phyloP scores from a whole-genome alignment of 2,329 filamentous ascomycete genomes.

The Venturia pyrina region DNA sequence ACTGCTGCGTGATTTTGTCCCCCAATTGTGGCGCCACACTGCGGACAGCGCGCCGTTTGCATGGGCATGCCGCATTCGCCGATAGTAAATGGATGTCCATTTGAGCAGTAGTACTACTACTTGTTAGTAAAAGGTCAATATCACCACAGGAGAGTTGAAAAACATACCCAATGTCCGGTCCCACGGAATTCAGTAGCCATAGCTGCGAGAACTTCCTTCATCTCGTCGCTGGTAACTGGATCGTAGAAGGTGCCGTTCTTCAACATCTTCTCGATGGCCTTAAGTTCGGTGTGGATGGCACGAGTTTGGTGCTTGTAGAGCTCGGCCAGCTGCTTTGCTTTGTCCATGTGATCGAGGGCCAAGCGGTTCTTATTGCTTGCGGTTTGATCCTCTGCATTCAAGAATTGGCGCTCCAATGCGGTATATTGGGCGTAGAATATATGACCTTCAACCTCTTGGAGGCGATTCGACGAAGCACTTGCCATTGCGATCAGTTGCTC shows the following conservation, averaged over 20 bases:
- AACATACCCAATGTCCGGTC: conserved; percentile 39
- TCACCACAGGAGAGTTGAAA: neutral
- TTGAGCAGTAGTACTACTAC: conserved; percentile 27
- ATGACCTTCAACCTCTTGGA: conserved; percentile 41
- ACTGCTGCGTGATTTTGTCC: conserved; percentile 42
- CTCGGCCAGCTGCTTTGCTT: conserved; percentile 20
- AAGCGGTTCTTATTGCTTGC: conserved; percentile 13
- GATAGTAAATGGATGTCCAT: conserved; percentile 44
- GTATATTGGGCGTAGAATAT: conserved; percentile 42
- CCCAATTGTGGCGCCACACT: conserved; percentile 50
- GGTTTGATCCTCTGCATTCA: conserved; percentile 11
- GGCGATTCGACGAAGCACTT: conserved; percentile 23
- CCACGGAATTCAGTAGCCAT: conserved; percentile 36
- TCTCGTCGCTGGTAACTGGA: conserved; percentile 31
- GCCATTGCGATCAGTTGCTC: conserved; percentile 32
- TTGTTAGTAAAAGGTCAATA: conserved; percentile 13
- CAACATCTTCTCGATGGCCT: conserved; percentile 38
- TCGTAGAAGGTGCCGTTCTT: conserved; percentile 38
- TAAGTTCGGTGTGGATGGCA: conserved; percentile 35
- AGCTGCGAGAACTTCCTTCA: conserved; percentile 35
- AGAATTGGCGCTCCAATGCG: conserved; percentile 30
- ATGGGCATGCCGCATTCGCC: conserved; percentile 60
- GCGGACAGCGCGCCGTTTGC: conserved; percentile 49
- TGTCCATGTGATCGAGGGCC: conserved; percentile 20
- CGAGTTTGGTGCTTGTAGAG: conserved; percentile 19